Evolutionary conservation across 495 filamentous ascomycete species (phyloP).

Genomic region (Aspergillus heteromorphus): DNA sequence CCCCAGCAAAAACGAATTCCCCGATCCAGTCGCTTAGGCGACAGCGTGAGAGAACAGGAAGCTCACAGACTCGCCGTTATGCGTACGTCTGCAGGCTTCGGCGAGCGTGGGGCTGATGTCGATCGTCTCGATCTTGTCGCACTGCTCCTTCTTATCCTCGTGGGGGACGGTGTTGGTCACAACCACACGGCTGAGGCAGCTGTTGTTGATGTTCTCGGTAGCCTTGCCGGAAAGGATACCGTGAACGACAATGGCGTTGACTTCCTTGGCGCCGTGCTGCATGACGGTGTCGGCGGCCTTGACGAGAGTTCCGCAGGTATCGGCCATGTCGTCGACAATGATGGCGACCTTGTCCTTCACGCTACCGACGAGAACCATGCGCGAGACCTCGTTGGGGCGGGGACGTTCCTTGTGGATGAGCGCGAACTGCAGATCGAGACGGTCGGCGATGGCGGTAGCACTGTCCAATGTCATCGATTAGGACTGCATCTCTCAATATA

Average conservation of each 20-base stretch:
- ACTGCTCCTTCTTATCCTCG: constrained; percentile 65
- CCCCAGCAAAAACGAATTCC: not conserved
- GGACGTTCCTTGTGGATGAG: constrained; percentile 98
- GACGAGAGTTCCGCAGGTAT: constrained; percentile 90
- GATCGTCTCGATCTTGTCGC: constrained; percentile 78
- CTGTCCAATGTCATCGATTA: constrained; percentile 35
- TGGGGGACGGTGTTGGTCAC: constrained; percentile 98
- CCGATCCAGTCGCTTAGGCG: constrained; percentile 22
- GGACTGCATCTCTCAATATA: not conserved
- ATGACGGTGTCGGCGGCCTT: constrained; percentile 92
- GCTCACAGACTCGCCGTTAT: constrained; percentile 90
- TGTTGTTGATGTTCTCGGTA: constrained; percentile 83
- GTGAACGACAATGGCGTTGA: constrained; percentile 93
- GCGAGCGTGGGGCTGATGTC: constrained; percentile 86
- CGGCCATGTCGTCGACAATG: constrained; percentile 79
- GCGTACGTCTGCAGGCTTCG: constrained; percentile 71
- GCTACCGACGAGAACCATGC: constrained; percentile 79
- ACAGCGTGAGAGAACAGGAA: constrained; percentile 90
- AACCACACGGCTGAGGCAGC: constrained; percentile 68
- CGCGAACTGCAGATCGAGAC: constrained; percentile 91
- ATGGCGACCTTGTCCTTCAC: constrained; percentile 61
- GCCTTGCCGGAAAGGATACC: constrained; percentile 91
- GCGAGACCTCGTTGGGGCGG: constrained; percentile 88
- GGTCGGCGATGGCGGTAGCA: constrained; percentile 94
- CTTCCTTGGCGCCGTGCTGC: constrained; percentile 79